These are phyloP conservation scores for Colletotrichum australisinense DNA, from an alignment of 2,329 filamentous ascomycete genomes.

Conservation along the genomic window DNA sequence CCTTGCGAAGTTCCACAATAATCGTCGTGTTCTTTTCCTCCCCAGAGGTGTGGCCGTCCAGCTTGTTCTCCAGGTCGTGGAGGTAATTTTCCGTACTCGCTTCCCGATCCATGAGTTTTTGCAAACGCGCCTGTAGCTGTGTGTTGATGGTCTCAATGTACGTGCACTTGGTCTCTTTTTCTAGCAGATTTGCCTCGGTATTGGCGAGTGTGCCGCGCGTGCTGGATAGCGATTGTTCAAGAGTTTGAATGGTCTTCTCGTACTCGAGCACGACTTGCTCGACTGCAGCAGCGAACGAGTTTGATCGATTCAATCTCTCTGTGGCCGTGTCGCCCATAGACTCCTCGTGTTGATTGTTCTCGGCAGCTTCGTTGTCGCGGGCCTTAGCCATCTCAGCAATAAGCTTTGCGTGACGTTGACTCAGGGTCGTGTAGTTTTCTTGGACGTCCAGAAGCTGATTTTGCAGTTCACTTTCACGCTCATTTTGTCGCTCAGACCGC, in stretches of 20 bases:
- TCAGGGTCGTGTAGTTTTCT: slow-evolving; percentile 93
- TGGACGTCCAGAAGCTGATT: slow-evolving; percentile 93
- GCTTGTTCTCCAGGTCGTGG: slow-evolving; percentile 88
- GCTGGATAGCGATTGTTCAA: slow-evolving; percentile 91
- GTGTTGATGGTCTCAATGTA: slow-evolving; percentile 93
- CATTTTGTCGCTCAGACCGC: slow-evolving; percentile 80
- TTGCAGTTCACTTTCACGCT: slow-evolving; percentile 89
- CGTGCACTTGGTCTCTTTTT: slow-evolving; percentile 93
- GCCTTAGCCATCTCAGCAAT: slow-evolving; percentile 94
- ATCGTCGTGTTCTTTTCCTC: slow-evolving; percentile 93
- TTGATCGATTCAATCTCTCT: slow-evolving; percentile 91
- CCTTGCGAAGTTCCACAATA: slow-evolving; percentile 88
- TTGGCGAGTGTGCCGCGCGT: slow-evolving; percentile 85
- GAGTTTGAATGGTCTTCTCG: slow-evolving; percentile 95
- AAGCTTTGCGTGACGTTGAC: slow-evolving; percentile 92
- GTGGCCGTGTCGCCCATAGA: slow-evolving; percentile 81
- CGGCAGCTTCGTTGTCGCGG: slow-evolving; percentile 74
- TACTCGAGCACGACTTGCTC: slow-evolving; percentile 97
- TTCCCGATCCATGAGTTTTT: slow-evolving; percentile 93
- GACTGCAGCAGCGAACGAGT: slow-evolving; percentile 94
- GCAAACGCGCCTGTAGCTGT: slow-evolving; percentile 89
- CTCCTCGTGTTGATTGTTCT: slow-evolving; percentile 69
- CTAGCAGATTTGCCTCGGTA: slow-evolving; percentile 87
- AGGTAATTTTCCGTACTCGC: slow-evolving; percentile 92
- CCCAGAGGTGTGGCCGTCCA: slow-evolving; percentile 89